Percentiles rank a stretch among this genome's conserved stretches.
These are phyloP conservation scores for Fusarium proliferatum DNA, from an alignment of 2,329 filamentous ascomycete genomes.

Conservation along the genomic window DNA sequence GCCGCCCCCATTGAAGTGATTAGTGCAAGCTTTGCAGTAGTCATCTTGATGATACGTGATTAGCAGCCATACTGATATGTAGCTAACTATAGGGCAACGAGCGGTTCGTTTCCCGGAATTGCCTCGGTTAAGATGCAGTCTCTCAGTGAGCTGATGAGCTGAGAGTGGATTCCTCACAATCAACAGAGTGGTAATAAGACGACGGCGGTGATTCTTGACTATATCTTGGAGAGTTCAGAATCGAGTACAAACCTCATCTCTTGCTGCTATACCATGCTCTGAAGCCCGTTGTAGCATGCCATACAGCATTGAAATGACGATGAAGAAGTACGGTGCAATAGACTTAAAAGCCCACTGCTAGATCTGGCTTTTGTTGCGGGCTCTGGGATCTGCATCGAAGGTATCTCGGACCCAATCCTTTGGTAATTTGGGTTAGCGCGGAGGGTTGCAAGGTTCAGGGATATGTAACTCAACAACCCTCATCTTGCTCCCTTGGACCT, in stretches of 20 bases:
- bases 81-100: conserved; percentile 1
- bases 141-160: conserved; percentile 16
- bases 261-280: neutral
- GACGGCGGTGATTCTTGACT: neutral
- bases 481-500: conserved; percentile 33
- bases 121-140: conserved; percentile 11
- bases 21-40: conserved; percentile 22
- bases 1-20: neutral
- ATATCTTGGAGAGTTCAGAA: neutral
- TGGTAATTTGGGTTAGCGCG: conserved; percentile 40
- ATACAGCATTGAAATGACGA: neutral
- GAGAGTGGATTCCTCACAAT: conserved; percentile 13
- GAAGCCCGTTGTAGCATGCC: neutral
- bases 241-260: neutral
- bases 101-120: neutral
- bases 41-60: neutral
- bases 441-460: conserved; percentile 40
- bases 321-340: neutral
- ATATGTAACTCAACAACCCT: conserved; percentile 29
- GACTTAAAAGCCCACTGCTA: neutral
- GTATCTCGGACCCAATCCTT: conserved; percentile 38
- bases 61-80: neutral
- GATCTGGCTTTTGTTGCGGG: neutral
- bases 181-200: conserved; percentile 3
- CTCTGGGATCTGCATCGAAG: conserved; percentile 24